Conservation (phyloP, 805 yeast species). For the Yamadazyma sp. region DNA sequence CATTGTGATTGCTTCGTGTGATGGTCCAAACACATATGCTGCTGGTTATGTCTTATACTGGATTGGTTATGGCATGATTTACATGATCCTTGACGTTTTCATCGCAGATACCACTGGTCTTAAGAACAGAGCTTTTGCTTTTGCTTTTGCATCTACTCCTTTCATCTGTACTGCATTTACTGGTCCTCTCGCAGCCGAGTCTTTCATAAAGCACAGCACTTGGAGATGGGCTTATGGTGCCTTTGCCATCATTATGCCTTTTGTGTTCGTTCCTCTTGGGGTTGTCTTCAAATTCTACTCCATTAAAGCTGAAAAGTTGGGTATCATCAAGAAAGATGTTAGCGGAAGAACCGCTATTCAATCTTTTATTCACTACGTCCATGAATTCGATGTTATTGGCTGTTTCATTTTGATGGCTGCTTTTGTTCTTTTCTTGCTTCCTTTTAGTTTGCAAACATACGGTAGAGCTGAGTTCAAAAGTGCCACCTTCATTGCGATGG, state of each 20-base stretch:
- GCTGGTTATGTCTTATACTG: slow-evolving; percentile 31
- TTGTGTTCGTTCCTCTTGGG: slow-evolving; percentile 34
- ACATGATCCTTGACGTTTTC: slow-evolving; percentile 21
- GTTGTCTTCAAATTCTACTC: slow-evolving; percentile 32
- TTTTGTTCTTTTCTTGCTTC: slow-evolving; percentile 37
- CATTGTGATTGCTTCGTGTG: slow-evolving; percentile 25
- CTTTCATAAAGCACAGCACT: slow-evolving; percentile 28
- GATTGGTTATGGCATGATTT: slow-evolving; percentile 28
- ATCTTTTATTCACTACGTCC: slow-evolving; percentile 28
- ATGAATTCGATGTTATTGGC: slow-evolving; percentile 42
- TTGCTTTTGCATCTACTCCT: slow-evolving; percentile 31
- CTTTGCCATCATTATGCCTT: slow-evolving; percentile 48
- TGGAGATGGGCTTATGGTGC: slow-evolving; percentile 59
- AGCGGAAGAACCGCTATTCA: slow-evolving; percentile 7
- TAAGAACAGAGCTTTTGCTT: slow-evolving; percentile 24
- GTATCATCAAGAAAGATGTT: slow-evolving; percentile 6
- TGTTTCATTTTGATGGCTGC: slow-evolving; percentile 38
- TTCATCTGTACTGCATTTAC: slow-evolving; percentile 43
- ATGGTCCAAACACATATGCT: slow-evolving; percentile 23
- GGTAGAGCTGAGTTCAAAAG: slow-evolving; percentile 35
- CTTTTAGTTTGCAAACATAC: slow-evolving; percentile 33
- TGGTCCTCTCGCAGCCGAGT: slow-evolving; percentile 37
- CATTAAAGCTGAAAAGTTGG: slow-evolving; percentile 25
- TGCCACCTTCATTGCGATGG: slow-evolving; percentile 45
- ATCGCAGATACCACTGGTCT: slow-evolving; percentile 27